Conservation (phyloP, 495 filamentous ascomycete genomes). For the Neurospora sp. region DNA sequence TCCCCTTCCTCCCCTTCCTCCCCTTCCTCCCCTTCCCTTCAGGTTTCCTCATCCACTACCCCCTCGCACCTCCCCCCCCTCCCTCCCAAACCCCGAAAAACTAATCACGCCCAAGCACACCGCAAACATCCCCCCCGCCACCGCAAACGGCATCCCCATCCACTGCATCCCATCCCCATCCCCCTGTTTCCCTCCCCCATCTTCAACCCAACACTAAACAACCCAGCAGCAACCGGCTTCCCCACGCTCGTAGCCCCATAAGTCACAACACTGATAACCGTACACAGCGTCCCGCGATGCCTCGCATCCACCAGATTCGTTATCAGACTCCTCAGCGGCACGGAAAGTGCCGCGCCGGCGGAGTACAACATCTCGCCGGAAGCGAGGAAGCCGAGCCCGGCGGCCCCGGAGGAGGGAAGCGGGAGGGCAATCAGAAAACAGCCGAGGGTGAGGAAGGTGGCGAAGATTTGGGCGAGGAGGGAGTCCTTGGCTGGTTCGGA, state of each 20-base stretch:
- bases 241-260: constrained; percentile 39
- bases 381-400: constrained; percentile 15
- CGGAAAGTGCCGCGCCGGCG: constrained; percentile 5
- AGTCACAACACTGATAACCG: constrained; percentile 44
- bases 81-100: not conserved
- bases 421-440: constrained; percentile 37
- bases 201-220: constrained; percentile 20
- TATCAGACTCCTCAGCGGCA: constrained; percentile 32
- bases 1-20: not conserved
- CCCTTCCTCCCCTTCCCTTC: not conserved
- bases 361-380: constrained; percentile 7
- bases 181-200: constrained; percentile 15
- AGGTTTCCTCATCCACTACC: too few relatives aligned
- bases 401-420: constrained; percentile 20
- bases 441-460: constrained; percentile 37
- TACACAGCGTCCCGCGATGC: constrained; percentile 45
- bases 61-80: not conserved
- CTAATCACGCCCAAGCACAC: not conserved
- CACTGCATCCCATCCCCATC: constrained; percentile 38
- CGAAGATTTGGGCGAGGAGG: constrained; percentile 34
- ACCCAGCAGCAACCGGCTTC: constrained; percentile 35
- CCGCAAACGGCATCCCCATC: constrained; percentile 34
- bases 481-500: not conserved
- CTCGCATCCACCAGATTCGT: constrained; percentile 41
- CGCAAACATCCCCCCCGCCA: constrained; percentile 3